Evolutionary conservation across 225 moss, liverwort and hornwort genomes (phyloP).

Genomic region (Takakia lepidozioides): DNA sequence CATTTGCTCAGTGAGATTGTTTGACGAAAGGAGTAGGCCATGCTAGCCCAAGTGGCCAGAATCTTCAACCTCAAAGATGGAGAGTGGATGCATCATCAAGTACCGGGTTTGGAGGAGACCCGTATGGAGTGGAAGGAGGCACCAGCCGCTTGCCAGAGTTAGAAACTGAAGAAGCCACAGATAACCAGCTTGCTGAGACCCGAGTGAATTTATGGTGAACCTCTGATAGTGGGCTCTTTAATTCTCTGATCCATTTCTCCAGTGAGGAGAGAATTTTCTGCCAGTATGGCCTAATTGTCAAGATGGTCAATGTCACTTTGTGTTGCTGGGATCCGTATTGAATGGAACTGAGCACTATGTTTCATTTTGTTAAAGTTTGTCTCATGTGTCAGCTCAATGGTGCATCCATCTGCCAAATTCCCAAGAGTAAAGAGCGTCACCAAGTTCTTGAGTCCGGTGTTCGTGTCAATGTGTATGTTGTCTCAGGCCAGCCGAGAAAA

Average conservation of each 20-base stretch:
- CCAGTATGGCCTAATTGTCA: no score
- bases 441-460: no score
- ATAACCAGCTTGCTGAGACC: constrained; percentile 11
- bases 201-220: no score
- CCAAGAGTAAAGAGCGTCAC: no score
- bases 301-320: no score
- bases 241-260: not conserved
- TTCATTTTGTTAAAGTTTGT: no score
- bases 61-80: constrained; percentile 8
- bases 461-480: not conserved
- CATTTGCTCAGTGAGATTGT: no score
- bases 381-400: no score
- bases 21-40: not conserved
- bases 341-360: no score
- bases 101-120: constrained; percentile 11
- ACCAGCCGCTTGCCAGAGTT: not conserved
- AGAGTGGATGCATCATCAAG: constrained; percentile 29
- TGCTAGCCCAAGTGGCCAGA: not conserved
- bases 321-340: no score
- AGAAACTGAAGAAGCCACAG: no score
- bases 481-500: constrained; percentile 27
- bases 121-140: constrained; percentile 19
- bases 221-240: not conserved
- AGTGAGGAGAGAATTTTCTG: not conserved
- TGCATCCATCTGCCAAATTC: no score